Percentiles rank a stretch among this genome's conserved stretches.
These are phyloP conservation scores for Echria macrotheca DNA, from an alignment of 495 filamentous ascomycete genomes.

Conservation along the genomic window DNA sequence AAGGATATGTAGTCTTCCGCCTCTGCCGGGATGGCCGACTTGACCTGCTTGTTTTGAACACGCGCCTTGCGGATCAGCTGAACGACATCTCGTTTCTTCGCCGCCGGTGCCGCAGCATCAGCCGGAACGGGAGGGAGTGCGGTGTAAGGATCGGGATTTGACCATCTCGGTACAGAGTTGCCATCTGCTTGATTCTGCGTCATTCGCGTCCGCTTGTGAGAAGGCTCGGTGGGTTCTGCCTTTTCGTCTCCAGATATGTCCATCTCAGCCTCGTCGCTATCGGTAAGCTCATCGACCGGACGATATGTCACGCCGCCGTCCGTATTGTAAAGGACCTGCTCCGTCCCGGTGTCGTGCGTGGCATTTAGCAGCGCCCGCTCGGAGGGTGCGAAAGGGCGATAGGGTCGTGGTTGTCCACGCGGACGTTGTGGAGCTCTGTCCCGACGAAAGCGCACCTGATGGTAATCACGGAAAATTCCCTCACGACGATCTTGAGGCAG, in stretches of 20 bases:
- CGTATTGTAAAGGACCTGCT: slow-evolving; percentile 31
- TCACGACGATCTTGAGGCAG: too few species aligned
- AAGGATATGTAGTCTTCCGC: slow-evolving; percentile 79
- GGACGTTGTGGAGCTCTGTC: neutral
- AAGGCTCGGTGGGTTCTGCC: slow-evolving; percentile 46
- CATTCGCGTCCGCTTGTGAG: slow-evolving; percentile 41
- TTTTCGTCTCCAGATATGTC: slow-evolving; percentile 50
- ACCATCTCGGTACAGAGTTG: slow-evolving; percentile 66
- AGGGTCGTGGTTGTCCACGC: neutral
- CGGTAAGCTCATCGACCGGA: slow-evolving; percentile 56
- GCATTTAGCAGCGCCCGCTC: slow-evolving; percentile 37
- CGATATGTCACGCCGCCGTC: slow-evolving; percentile 37
- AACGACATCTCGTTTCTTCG: slow-evolving; percentile 70
- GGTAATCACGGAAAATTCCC: too few species aligned
- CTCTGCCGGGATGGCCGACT: slow-evolving; percentile 52
- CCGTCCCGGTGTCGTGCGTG: slow-evolving; percentile 26
- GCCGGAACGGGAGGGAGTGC: slow-evolving; percentile 68
- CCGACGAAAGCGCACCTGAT: neutral
- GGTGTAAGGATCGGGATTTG: slow-evolving; percentile 90
- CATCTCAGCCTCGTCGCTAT: slow-evolving; percentile 72
- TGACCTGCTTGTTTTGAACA: slow-evolving; percentile 42
- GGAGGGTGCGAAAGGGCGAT: slow-evolving; percentile 24
- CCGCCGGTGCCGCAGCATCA: slow-evolving; percentile 51
- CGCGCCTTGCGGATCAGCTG: slow-evolving; percentile 83
- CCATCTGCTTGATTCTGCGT: slow-evolving; percentile 30